These are phyloP conservation scores for Tanacetum coccineum DNA, from an alignment of 129 eudicot genomes.

Conservation along the genomic window DNA sequence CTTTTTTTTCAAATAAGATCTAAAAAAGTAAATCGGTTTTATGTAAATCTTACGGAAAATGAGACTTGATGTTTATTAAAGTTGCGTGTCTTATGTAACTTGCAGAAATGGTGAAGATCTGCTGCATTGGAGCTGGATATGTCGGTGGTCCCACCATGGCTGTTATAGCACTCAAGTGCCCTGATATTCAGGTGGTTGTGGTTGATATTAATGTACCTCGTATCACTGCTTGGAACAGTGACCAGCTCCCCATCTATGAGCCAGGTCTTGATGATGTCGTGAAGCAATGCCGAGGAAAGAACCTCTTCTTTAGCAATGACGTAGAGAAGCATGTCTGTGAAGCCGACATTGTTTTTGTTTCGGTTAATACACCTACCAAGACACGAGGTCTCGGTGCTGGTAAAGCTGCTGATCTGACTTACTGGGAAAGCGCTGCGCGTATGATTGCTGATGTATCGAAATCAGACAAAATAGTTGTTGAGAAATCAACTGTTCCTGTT, in stretches of 20 bases:
- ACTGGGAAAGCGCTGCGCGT: conserved; percentile 95
- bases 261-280: too few species aligned
- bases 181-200: conserved; percentile 62
- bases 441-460: conserved; percentile 92
- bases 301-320: conserved; percentile 88
- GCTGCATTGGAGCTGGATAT: conserved; percentile 94
- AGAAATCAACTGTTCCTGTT: conserved; percentile 88
- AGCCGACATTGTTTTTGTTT: conserved; percentile 85
- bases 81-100: neutral
- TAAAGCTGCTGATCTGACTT: conserved; percentile 84
- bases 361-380: conserved; percentile 88
- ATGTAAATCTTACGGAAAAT: neutral
- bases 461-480: conserved; percentile 79
- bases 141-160: conserved; percentile 99
- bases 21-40: neutral
- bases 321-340: conserved; percentile 84
- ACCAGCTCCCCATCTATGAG: too few species aligned
- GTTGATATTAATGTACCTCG: conserved; percentile 84
- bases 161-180: conserved; percentile 87
- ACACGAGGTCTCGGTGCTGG: conserved; percentile 93
- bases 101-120: conserved; percentile 77
- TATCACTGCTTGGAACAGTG: too few species aligned
- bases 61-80: neutral
- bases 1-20: too few species aligned
- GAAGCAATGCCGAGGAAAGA: conserved; percentile 88